Evolutionary conservation across 305 asterid genomes (phyloP).

Genomic region (Fraxinus paxiana): DNA sequence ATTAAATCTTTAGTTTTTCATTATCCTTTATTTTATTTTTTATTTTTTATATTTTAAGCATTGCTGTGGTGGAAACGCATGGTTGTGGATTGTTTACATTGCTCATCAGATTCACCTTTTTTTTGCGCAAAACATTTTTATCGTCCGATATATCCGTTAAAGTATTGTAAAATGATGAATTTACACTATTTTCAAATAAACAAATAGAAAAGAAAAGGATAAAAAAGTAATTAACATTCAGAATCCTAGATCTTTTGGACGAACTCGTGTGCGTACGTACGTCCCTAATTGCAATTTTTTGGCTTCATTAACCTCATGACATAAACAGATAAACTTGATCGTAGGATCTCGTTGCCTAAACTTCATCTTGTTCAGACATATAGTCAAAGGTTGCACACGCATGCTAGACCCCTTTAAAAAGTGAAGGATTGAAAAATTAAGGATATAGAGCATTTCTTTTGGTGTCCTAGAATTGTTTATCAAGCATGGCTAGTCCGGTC

Average conservation of each 20-base stretch:
- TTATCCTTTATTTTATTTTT: background rate
- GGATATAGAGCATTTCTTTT: background rate
- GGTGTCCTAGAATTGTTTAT: background rate
- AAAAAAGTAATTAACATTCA: background rate
- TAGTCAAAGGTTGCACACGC: background rate
- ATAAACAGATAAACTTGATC: background rate
- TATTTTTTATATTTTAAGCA: background rate
- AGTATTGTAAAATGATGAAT: background rate
- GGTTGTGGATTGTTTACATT: background rate
- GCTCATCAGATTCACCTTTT: background rate
- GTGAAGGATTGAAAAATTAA: background rate
- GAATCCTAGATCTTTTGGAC: background rate
- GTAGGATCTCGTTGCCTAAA: background rate
- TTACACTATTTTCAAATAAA: background rate
- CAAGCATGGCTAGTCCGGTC: slow-evolving; percentile 23
- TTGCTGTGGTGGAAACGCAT: background rate
- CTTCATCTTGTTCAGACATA: background rate
- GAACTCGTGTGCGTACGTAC: background rate
- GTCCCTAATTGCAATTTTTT: background rate
- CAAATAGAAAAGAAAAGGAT: background rate
- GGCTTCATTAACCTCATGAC: background rate
- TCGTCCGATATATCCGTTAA: background rate
- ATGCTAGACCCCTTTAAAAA: background rate
- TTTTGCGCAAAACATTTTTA: background rate
- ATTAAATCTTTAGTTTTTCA: background rate